Evolutionary conservation across 129 eudicot species (phyloP).

Genomic region (Lactuca sativa): DNA sequence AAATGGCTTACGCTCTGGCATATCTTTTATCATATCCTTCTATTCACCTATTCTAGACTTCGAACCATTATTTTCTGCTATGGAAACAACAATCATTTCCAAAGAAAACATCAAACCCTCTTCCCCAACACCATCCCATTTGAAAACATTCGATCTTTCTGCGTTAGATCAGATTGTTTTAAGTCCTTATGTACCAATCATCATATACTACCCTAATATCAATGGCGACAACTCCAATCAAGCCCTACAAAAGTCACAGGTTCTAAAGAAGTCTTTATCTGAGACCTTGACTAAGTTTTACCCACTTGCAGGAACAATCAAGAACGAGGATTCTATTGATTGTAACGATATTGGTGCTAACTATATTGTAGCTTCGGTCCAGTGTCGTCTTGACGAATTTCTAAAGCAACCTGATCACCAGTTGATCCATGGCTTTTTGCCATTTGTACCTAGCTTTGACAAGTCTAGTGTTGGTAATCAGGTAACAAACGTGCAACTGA

Average conservation of each 20-base stretch:
- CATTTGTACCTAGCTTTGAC: constrained; percentile 1
- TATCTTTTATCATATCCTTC: neutral
- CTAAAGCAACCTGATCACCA: neutral
- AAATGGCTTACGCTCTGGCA: neutral
- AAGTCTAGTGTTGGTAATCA: neutral
- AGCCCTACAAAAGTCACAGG: neutral
- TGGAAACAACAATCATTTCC: neutral
- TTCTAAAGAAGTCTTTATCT: constrained; percentile 8
- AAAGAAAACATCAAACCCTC: constrained; percentile 26
- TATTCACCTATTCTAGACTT: neutral
- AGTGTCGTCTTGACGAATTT: neutral
- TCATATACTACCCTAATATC: neutral
- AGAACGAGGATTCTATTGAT: neutral
- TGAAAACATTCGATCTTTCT: constrained; percentile 5
- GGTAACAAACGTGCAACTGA: constrained; percentile 22
- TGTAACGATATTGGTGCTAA: constrained; percentile 17
- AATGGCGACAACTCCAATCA: neutral
- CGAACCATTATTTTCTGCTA: too few species aligned
- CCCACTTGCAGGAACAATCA: constrained; percentile 20
- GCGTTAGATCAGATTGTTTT: constrained; percentile 3
- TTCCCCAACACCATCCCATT: constrained; percentile 20
- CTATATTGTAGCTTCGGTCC: neutral
- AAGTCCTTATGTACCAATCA: neutral
- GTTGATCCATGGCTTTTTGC: constrained; percentile 6
- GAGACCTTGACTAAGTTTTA: constrained; percentile 15